Conservation (phyloP, 106 monocot genomes). For the Dactylorhiza incarnata region DNA sequence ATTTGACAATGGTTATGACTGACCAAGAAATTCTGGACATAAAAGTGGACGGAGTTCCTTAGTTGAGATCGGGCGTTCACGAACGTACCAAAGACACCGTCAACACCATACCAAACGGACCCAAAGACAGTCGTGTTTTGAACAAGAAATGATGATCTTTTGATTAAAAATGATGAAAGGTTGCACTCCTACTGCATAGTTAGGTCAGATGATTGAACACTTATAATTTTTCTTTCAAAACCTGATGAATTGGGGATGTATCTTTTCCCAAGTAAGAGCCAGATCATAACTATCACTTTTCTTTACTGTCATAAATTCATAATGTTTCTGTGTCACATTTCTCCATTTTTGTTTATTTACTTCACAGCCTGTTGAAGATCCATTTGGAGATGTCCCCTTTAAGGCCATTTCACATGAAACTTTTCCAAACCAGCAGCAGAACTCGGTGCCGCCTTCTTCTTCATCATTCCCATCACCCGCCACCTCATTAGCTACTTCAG, state of each 20-base stretch:
- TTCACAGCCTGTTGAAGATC: conserved; percentile 54
- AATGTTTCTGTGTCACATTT: not conserved
- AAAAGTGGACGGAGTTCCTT: too few relatives aligned
- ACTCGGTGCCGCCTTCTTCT: conserved; percentile 8
- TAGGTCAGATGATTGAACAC: too few relatives aligned
- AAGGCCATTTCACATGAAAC: conserved; percentile 44
- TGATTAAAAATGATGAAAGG: too few relatives aligned
- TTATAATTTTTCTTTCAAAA: not conserved
- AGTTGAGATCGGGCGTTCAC: too few relatives aligned
- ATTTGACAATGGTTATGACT: too few relatives aligned
- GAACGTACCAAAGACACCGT: too few relatives aligned
- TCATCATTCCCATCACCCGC: conserved; percentile 26
- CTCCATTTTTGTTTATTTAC: not conserved
- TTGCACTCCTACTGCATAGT: too few relatives aligned
- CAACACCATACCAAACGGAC: too few relatives aligned
- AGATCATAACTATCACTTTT: too few relatives aligned
- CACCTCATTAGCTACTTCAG: conserved; percentile 9
- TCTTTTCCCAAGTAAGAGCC: not conserved
- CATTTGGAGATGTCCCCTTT: conserved; percentile 83
- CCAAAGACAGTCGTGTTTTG: too few relatives aligned
- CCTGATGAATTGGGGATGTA: not conserved
- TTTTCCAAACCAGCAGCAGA: conserved; percentile 22
- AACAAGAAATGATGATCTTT: too few relatives aligned
- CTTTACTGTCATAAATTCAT: not conserved
- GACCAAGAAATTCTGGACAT: too few relatives aligned